Evolutionary conservation across 1,284 basidiomycete species (phyloP).

Genomic region (Anthracocystis panici-leucophaei): DNA sequence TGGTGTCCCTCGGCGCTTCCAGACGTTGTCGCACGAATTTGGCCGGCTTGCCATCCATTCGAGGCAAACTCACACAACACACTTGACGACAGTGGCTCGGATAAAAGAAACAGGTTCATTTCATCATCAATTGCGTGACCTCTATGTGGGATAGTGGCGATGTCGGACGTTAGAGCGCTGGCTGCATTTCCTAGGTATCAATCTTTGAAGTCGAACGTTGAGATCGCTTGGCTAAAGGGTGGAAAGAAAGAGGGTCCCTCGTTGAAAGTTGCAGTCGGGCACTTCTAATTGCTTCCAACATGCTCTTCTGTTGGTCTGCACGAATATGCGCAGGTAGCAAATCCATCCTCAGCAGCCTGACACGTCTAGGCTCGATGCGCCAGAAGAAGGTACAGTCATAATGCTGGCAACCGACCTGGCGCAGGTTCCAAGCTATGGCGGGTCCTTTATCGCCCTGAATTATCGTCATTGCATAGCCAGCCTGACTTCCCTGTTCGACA

Average conservation of each 20-base stretch:
- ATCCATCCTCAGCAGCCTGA: background rate
- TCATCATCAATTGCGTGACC: background rate
- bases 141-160: background rate
- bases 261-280: too few relatives aligned
- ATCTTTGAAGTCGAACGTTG: too few relatives aligned
- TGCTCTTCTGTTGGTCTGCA: background rate
- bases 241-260: too few relatives aligned
- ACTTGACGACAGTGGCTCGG: background rate
- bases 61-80: background rate
- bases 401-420: background rate
- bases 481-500: background rate
- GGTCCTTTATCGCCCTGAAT: background rate
- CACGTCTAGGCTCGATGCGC: background rate
- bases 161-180: too few relatives aligned
- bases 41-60: too few relatives aligned
- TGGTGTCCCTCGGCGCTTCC: too few relatives aligned
- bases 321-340: background rate
- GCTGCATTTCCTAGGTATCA: too few relatives aligned
- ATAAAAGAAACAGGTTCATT: background rate
- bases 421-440: background rate
- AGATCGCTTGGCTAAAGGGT: too few relatives aligned
- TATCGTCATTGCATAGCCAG: slow-evolving; percentile 1
- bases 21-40: too few relatives aligned
- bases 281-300: background rate
- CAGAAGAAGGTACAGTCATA: background rate